A percentile compares a stretch with the other conserved stretches of the same genome.
phyloP scores from a whole-genome alignment of 441 rosid species.

The Dalechampia spathulata region DNA sequence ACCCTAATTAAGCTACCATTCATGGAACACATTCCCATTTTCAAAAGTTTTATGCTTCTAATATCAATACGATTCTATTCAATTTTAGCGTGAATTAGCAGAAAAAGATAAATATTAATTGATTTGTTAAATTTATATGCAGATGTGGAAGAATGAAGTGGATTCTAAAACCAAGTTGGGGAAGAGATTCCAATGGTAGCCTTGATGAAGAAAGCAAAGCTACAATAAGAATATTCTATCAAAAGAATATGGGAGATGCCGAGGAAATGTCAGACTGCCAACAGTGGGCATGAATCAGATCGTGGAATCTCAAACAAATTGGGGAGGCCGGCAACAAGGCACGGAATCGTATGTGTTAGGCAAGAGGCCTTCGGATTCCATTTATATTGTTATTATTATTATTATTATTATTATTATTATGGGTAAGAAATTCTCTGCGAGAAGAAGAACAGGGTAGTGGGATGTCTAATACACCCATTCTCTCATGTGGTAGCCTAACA shows the following conservation, averaged over 20 bases:
- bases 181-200: too few relatives aligned
- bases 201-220: background rate
- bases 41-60: too few relatives aligned
- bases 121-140: too few relatives aligned
- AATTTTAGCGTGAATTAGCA: too few relatives aligned
- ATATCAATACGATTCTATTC: too few relatives aligned
- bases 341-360: background rate
- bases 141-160: too few relatives aligned
- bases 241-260: background rate
- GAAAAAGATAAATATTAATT: too few relatives aligned
- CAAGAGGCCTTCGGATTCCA: constrained; percentile 13
- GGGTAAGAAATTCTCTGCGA: constrained; percentile 1
- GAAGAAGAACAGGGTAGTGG: constrained; percentile 18
- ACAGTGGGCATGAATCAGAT: too few relatives aligned
- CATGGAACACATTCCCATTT: too few relatives aligned
- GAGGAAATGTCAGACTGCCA: too few relatives aligned
- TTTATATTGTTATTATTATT: background rate
- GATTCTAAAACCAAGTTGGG: constrained; percentile 4
- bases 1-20: too few relatives aligned
- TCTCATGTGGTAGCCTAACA: constrained; percentile 15
- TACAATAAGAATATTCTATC: constrained; percentile 1
- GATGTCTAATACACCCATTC: constrained; percentile 29
- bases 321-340: constrained; percentile 16
- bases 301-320: constrained; percentile 32
- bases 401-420: background rate